Evolutionary conservation across 2,329 filamentous ascomycete species (phyloP).

Genomic region (Cladobotryum mycophilum): DNA sequence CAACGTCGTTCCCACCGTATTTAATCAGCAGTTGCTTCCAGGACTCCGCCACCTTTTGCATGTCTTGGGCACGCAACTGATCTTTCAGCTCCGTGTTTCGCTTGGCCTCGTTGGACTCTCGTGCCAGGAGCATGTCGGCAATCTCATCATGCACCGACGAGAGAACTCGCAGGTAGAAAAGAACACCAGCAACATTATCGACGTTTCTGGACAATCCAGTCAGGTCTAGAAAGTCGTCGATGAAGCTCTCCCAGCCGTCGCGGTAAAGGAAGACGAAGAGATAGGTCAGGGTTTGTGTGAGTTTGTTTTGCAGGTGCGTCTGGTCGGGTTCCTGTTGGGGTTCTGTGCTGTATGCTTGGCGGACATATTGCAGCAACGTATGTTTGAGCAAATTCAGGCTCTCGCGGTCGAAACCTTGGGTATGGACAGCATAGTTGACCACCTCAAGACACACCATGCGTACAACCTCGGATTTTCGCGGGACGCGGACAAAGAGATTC

Average conservation of each 20-base stretch:
- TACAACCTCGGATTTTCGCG: conserved; percentile 72
- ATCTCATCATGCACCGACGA: conserved; percentile 95
- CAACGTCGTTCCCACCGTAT: conserved; percentile 64
- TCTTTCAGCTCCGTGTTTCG: conserved; percentile 89
- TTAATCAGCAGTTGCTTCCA: conserved; percentile 86
- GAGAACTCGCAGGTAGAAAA: conserved; percentile 84
- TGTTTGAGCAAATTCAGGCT: conserved; percentile 73
- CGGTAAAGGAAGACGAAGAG: conserved; percentile 85
- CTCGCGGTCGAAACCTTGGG: conserved; percentile 65
- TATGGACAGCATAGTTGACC: conserved; percentile 85
- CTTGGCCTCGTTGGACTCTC: conserved; percentile 72
- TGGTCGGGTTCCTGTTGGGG: conserved; percentile 60
- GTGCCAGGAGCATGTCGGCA: conserved; percentile 79
- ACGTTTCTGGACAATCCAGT: conserved; percentile 57
- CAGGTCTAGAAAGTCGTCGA: conserved; percentile 80
- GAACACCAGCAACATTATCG: conserved; percentile 68
- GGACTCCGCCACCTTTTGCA: conserved; percentile 77
- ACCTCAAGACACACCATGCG: conserved; percentile 87
- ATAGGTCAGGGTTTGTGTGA: conserved; percentile 91
- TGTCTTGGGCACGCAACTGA: conserved; percentile 76
- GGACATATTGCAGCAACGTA: conserved; percentile 73
- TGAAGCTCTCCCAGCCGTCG: conserved; percentile 79
- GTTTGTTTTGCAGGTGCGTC: conserved; percentile 83
- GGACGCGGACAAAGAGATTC: conserved; percentile 72
- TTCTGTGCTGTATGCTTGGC: conserved; percentile 62